Conservation (phyloP, 2,329 filamentous ascomycete species). For the Penicillium janthinellum region DNA sequence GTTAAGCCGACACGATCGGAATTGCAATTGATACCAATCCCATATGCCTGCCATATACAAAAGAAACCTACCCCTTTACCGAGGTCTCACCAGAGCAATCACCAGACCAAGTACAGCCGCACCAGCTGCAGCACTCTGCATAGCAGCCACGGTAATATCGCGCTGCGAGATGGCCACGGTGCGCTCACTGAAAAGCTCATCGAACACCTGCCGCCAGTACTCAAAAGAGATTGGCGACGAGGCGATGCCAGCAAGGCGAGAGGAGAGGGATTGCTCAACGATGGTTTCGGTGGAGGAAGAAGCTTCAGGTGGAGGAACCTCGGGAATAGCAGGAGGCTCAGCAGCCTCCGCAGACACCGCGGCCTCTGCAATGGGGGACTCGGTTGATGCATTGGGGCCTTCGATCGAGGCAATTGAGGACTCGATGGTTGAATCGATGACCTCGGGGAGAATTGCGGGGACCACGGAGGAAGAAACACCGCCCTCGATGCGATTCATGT, state of each 20-base stretch:
- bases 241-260: conserved; percentile 27
- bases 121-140: conserved; percentile 69
- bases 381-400: background rate
- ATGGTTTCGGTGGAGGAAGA: background rate
- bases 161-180: conserved; percentile 65
- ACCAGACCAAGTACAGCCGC: conserved; percentile 59
- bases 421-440: conserved; percentile 17
- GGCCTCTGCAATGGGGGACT: no score
- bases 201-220: conserved; percentile 53
- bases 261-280: conserved; percentile 21
- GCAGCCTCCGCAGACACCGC: background rate
- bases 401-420: conserved; percentile 7
- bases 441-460: conserved; percentile 11
- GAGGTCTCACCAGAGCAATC: conserved; percentile 53
- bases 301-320: conserved; percentile 4
- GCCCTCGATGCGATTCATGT: conserved; percentile 20
- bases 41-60: conserved; percentile 9
- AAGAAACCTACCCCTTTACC: conserved; percentile 30
- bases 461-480: conserved; percentile 5
- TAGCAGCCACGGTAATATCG: conserved; percentile 68
- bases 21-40: background rate
- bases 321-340: background rate
- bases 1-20: background rate
- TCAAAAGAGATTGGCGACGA: conserved; percentile 35
- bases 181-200: conserved; percentile 68